phyloP scores from a whole-genome alignment of 352 stramenopile genomes.

The Phytophthora aleatoria region DNA sequence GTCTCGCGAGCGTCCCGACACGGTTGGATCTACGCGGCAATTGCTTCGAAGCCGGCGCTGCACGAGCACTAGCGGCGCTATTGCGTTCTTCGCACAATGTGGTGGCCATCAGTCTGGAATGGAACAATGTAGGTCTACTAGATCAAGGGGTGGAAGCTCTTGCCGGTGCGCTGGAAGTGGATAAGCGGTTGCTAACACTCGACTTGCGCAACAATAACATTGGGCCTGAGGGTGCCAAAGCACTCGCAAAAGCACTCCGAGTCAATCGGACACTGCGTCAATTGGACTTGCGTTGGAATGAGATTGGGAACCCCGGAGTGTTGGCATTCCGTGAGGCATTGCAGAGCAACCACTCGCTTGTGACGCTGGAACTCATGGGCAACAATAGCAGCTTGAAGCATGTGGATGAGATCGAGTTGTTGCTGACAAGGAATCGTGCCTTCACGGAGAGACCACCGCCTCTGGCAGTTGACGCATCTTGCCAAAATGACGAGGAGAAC shows the following conservation, averaged over 20 bases:
- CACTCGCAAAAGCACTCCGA: constrained; percentile 56
- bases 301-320: constrained; percentile 74
- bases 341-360: constrained; percentile 69
- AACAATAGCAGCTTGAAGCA: constrained; percentile 84
- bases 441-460: constrained; percentile 30
- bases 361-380: constrained; percentile 68
- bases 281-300: constrained; percentile 85
- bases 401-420: constrained; percentile 62
- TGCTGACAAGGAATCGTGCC: constrained; percentile 63
- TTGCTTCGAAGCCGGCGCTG: constrained; percentile 69
- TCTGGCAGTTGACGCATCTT: constrained; percentile 31
- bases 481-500: constrained; percentile 32
- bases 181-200: constrained; percentile 64
- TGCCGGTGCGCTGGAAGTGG: constrained; percentile 60
- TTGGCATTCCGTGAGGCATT: constrained; percentile 73
- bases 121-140: constrained; percentile 84
- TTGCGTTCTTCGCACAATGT: constrained; percentile 59
- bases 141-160: constrained; percentile 75
- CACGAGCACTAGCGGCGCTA: constrained; percentile 54
- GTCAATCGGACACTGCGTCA: constrained; percentile 71
- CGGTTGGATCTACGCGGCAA: constrained; percentile 76
- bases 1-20: constrained; percentile 42
- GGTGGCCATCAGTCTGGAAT: constrained; percentile 73
- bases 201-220: constrained; percentile 90
- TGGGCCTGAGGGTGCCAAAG: constrained; percentile 65